Conservation (phyloP, 2,329 filamentous ascomycete species). For the Diaporthe helianthi region DNA sequence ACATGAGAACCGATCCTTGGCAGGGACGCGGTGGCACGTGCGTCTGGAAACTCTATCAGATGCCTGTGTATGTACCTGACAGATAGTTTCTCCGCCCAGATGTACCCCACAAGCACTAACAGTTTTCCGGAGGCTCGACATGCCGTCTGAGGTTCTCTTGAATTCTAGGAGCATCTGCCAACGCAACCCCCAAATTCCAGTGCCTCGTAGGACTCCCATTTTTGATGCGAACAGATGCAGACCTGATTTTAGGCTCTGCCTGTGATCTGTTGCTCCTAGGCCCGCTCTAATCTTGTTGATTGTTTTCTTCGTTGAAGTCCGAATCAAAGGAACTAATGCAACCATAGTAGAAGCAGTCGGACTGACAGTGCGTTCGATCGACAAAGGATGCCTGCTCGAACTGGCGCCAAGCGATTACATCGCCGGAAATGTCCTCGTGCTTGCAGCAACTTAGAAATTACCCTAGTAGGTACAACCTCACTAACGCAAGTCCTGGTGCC, state of each 20-base stretch:
- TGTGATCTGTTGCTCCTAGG: too few species aligned
- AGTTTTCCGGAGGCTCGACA: not conserved
- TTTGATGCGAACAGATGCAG: not conserved
- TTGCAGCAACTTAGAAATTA: too few species aligned
- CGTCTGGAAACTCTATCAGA: not conserved
- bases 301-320: not conserved
- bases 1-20: not conserved
- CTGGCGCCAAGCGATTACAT: not conserved
- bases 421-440: not conserved
- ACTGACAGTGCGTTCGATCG: too few species aligned
- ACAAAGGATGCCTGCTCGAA: not conserved
- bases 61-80: not conserved
- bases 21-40: conserved; percentile 22
- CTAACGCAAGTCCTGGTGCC: not conserved
- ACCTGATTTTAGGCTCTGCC: not conserved
- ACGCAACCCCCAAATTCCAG: not conserved
- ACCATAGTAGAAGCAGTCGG: too few species aligned
- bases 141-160: not conserved
- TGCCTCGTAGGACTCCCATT: not conserved
- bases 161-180: not conserved
- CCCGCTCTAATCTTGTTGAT: too few species aligned
- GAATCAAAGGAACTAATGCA: not conserved
- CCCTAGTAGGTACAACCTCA: not conserved
- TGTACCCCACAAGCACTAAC: not conserved
- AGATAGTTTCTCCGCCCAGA: not conserved